These are phyloP conservation scores for Coelastrella sp. DNA, from an alignment of 139 green algal species.

Conservation along the genomic window DNA sequence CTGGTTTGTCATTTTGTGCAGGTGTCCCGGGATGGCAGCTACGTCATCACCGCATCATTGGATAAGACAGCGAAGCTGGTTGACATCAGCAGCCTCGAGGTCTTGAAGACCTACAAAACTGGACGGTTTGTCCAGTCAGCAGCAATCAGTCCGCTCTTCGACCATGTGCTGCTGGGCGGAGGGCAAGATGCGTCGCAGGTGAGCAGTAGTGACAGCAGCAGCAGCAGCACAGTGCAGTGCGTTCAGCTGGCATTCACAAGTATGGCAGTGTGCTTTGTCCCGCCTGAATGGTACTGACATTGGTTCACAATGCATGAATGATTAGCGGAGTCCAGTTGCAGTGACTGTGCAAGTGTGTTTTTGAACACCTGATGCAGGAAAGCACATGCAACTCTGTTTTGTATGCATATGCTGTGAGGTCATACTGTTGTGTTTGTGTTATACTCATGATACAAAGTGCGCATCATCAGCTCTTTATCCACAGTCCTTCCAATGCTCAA, in stretches of 20 bases:
- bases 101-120: constrained; percentile 93
- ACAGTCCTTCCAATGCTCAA: background rate
- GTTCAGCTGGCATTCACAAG: no score
- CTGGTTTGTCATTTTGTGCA: background rate
- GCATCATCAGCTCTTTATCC: no score
- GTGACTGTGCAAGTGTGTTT: no score
- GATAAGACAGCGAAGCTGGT: constrained; percentile 95
- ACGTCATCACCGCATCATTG: constrained; percentile 94
- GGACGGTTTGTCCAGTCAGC: constrained; percentile 91
- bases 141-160: constrained; percentile 91
- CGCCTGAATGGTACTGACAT: no score
- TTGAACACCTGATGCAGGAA: no score
- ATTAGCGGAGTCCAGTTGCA: no score
- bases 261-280: no score
- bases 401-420: no score
- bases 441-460: background rate
- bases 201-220: background rate
- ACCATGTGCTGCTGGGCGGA: constrained; percentile 94
- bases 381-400: no score
- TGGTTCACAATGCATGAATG: no score
- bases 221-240: no score
- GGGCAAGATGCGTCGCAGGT: constrained; percentile 88
- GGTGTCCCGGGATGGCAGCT: constrained; percentile 79
- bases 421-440: no score
- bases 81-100: constrained; percentile 84